Conservation (phyloP, 768 basidiomycete species). For the Hortiboletus campestris region DNA sequence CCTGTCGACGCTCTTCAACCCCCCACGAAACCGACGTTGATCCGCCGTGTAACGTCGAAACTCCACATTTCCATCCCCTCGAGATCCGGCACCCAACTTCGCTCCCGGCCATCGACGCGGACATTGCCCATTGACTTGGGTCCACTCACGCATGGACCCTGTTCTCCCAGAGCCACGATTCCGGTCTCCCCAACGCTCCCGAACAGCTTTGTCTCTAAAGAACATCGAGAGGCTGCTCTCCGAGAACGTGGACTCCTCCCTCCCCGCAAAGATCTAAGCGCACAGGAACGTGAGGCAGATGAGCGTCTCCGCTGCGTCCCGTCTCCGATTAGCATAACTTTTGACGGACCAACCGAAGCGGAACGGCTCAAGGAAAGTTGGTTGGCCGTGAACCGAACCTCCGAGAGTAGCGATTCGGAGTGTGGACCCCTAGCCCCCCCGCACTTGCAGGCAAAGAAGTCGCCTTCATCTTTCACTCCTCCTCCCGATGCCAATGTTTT, state of each 20-base stretch:
- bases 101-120: conserved; percentile 14
- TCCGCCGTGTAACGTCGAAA: conserved; percentile 32
- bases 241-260: conserved; percentile 60
- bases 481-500: not conserved
- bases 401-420: conserved; percentile 28
- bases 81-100: conserved; percentile 6
- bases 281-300: conserved; percentile 42
- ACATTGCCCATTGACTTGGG: conserved; percentile 2
- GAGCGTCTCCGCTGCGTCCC: conserved; percentile 39
- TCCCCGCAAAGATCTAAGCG: conserved; percentile 36
- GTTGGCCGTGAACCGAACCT: conserved; percentile 40
- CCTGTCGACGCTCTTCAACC: not conserved
- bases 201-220: conserved; percentile 21
- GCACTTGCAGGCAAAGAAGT: not conserved
- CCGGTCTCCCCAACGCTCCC: conserved; percentile 19
- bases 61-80: conserved; percentile 23
- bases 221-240: conserved; percentile 48
- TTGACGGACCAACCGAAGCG: conserved; percentile 41
- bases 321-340: conserved; percentile 22
- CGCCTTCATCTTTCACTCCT: conserved; percentile 3
- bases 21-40: conserved; percentile 15
- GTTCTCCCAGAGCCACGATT: not conserved
- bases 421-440: not conserved
- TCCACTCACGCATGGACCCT: not conserved
- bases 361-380: conserved; percentile 53